Evolutionary conservation across 345 rosid species (phyloP).

Genomic region (Hevea brasiliensis): DNA sequence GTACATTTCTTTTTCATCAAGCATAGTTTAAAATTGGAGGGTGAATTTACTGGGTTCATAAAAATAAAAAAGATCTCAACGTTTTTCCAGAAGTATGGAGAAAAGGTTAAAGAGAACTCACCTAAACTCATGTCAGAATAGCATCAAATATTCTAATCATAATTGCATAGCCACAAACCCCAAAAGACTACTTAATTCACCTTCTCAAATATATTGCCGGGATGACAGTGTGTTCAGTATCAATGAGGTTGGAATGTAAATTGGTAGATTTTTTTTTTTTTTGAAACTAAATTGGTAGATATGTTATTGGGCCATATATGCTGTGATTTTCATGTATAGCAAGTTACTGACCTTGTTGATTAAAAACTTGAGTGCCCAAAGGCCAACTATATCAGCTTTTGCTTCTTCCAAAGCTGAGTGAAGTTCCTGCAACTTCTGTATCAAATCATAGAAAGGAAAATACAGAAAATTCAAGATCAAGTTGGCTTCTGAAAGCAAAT

Average conservation of each 20-base stretch:
- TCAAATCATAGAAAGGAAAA: constrained; percentile 12
- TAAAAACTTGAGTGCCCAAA: constrained; percentile 88
- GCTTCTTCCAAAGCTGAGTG: constrained; percentile 93
- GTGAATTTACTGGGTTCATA: background rate
- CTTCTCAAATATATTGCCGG: background rate
- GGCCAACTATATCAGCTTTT: constrained; percentile 95
- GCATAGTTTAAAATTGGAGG: background rate
- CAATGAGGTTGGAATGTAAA: background rate
- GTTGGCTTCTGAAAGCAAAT: constrained; percentile 1
- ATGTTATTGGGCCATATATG: background rate
- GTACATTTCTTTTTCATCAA: background rate
- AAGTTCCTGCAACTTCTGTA: constrained; percentile 88
- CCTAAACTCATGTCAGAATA: background rate
- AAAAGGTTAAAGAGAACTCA: background rate
- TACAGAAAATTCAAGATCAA: background rate
- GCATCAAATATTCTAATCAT: background rate
- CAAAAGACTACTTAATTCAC: background rate
- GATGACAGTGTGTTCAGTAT: constrained; percentile 5
- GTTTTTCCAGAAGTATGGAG: background rate
- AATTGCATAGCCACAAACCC: background rate
- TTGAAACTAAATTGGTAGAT: background rate
- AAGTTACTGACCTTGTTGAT: constrained; percentile 55
- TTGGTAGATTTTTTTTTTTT: background rate
- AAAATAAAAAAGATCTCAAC: background rate
- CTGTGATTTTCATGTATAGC: background rate